These are phyloP conservation scores for Metarhizium brunneum DNA, from an alignment of 2,329 filamentous ascomycete genomes.

Conservation along the genomic window DNA sequence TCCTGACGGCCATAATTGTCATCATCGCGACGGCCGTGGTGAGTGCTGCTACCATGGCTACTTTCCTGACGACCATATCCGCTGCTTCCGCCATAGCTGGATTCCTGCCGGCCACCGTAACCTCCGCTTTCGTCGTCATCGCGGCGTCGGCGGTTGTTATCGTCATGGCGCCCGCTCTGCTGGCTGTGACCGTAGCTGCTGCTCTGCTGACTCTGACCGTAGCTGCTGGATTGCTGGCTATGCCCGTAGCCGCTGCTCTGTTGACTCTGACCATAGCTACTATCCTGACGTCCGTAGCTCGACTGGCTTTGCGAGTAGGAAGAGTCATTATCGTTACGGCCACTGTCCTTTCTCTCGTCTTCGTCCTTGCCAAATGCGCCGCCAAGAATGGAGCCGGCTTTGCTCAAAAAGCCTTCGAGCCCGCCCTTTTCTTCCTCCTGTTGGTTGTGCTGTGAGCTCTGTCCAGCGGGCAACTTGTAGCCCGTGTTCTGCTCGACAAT, in stretches of 20 bases:
- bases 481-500: slow-evolving; percentile 38
- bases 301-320: slow-evolving; percentile 52
- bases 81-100: slow-evolving; percentile 3
- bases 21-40: slow-evolving; percentile 14
- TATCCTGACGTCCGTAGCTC: slow-evolving; percentile 49
- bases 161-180: slow-evolving; percentile 17
- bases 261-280: slow-evolving; percentile 52
- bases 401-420: slow-evolving; percentile 61
- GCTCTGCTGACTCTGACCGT: slow-evolving; percentile 48
- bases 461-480: slow-evolving; percentile 25
- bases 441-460: slow-evolving; percentile 15
- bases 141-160: slow-evolving; percentile 12
- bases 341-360: slow-evolving; percentile 42
- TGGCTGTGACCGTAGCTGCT: slow-evolving; percentile 21
- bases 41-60: slow-evolving; percentile 13
- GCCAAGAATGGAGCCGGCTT: slow-evolving; percentile 58
- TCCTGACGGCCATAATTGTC: slow-evolving; percentile 15
- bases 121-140: slow-evolving; percentile 13
- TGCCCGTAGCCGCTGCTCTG: slow-evolving; percentile 40
- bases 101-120: slow-evolving; percentile 4
- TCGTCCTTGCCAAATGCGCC: slow-evolving; percentile 47
- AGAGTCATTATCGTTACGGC: slow-evolving; percentile 47
- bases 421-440: slow-evolving; percentile 55
- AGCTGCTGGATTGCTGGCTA: slow-evolving; percentile 31
- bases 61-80: slow-evolving; percentile 12